Evolutionary conservation across 1,139 yeast genomes (phyloP), one percentile per base, ranked within the genome.

Genomic region (Hansenula lynferdii): DNA sequence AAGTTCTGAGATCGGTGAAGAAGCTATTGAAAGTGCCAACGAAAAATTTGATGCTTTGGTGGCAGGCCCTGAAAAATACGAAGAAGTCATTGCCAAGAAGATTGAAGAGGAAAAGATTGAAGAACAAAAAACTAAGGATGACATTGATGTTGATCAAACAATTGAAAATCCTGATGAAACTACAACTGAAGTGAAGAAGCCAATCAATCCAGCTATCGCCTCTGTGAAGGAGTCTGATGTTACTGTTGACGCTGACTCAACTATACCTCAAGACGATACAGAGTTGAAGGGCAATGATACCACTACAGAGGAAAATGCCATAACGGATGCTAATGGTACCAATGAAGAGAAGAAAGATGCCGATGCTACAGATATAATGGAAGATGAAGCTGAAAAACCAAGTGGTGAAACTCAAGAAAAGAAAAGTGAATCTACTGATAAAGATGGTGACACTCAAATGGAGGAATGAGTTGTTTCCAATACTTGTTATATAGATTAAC

Each of bases 201-300:
- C 49, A 40, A 42, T 38, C 14, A 53, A 53, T 23, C 53, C 55
- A 6, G 48, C 44, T 3, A 41, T 51, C 25, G 43, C 48, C 5
- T 43, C 55, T 18, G 51, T 52, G 8, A 40, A 54, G 23, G 57
- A 49, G 21, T 57, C 56, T 34, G 60, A 57, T 32, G 48, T 54
- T n/a, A 56, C 61, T n/a, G 57, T 53, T 31, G 67, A 61, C 42
- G 65, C 61, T 20, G 67, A 60, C 40, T 56, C 63, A 8, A 59
- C 64, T 0, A 42, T 53, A 12, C 55, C 56, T 16, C 55, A 51
- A 36, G 58, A 53, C 38, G 58, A 53, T 23, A 56, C 64, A 17
- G 57, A 54, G 31, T 36, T 50, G 26, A 50, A 43, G 31, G 61
- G 55, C 11, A 52, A 55, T 37, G 64, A 59, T 38, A 54, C 61